A percentile compares a stretch with the other conserved stretches of the same genome.
Conservation (phyloP, 73 alveolate genomes). For the Breviolum minutum region DNA sequence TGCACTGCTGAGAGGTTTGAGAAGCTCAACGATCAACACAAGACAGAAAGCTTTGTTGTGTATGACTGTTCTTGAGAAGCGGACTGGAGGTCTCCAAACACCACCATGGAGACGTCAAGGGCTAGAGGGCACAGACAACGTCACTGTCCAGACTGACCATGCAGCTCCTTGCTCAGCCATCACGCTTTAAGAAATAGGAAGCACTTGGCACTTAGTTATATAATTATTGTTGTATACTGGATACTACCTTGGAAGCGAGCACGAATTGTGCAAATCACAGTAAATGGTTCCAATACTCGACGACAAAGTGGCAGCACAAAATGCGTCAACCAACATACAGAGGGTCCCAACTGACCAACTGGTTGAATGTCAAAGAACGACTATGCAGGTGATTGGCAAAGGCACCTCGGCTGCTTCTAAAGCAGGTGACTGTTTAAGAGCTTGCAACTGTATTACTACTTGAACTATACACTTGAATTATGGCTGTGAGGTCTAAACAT, state of each 20-base stretch:
- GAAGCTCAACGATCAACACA: neutral
- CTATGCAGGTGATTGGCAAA: conserved; percentile 55
- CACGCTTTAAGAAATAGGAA: neutral
- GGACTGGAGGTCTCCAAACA: neutral
- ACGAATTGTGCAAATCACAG: too few species aligned
- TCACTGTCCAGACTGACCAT: conserved; percentile 67
- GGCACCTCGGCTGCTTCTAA: conserved; percentile 5
- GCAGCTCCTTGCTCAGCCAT: neutral
- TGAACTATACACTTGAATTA: too few species aligned
- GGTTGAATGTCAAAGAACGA: neutral
- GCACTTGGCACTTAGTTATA: neutral
- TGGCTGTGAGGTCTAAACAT: too few species aligned
- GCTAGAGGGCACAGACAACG: conserved; percentile 90
- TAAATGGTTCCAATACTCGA: too few species aligned
- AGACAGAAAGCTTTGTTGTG: neutral
- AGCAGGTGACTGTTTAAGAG: too few species aligned
- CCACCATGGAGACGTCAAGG: conserved; percentile 93
- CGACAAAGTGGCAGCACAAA: too few species aligned
- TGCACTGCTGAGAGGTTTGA: neutral
- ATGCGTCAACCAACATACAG: too few species aligned
- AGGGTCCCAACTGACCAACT: too few species aligned
- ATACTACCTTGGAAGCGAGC: too few species aligned
- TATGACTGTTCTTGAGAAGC: neutral
- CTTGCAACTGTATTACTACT: too few species aligned
- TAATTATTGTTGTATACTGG: neutral